Conservation (phyloP, 2,329 filamentous ascomycete genomes). For the Teratosphaeria nubilosa region DNA sequence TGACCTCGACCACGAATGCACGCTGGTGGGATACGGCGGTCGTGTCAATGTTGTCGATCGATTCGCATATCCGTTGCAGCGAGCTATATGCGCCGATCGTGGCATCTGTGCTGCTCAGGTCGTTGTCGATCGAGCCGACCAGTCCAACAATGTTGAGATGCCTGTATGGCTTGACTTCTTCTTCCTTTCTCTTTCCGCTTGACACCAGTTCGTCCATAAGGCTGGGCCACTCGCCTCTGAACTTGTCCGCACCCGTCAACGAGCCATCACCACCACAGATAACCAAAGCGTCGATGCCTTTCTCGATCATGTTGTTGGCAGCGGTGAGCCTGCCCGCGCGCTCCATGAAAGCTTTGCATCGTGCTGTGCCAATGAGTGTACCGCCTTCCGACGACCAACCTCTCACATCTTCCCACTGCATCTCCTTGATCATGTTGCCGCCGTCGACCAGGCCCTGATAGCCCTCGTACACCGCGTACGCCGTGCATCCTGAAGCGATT, state of each 20-base stretch:
- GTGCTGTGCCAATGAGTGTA: constrained; percentile 88
- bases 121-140: constrained; percentile 96
- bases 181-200: constrained; percentile 57
- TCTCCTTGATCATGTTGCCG: constrained; percentile 75
- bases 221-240: constrained; percentile 84
- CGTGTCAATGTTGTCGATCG: constrained; percentile 93
- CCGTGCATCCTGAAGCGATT: constrained; percentile 57
- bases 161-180: constrained; percentile 65
- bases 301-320: constrained; percentile 86
- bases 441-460: constrained; percentile 92
- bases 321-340: constrained; percentile 71
- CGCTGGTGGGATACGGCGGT: constrained; percentile 89
- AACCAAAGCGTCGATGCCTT: constrained; percentile 89
- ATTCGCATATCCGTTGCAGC: constrained; percentile 83
- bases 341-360: constrained; percentile 87
- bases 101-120: constrained; percentile 91
- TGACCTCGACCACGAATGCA: constrained; percentile 96
- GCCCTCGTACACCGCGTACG: constrained; percentile 62
- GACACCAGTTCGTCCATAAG: constrained; percentile 75
- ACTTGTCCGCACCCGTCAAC: constrained; percentile 88
- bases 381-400: constrained; percentile 91
- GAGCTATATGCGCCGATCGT: constrained; percentile 97
- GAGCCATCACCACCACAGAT: constrained; percentile 97
- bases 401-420: constrained; percentile 87
- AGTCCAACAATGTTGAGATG: constrained; percentile 93